Evolutionary conservation across 1,284 basidiomycete genomes (phyloP), one percentile per base, ranked within the genome.

Genomic region (Malassezia caprae): DNA sequence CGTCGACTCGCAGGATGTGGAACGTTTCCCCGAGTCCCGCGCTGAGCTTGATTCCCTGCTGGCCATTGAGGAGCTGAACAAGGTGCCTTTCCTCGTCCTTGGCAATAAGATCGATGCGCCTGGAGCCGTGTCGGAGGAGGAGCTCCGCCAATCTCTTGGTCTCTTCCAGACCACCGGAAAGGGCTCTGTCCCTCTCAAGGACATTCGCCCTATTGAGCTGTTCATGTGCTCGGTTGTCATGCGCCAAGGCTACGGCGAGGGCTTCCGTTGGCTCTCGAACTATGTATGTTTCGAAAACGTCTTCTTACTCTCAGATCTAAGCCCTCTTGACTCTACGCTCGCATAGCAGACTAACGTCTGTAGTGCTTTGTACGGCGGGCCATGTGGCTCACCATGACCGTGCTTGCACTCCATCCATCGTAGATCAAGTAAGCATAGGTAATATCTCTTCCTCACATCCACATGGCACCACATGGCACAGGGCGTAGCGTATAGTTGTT

Each of bases 221-320:
- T 99, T 96, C 84, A 99, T 99, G 94, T 96, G 91, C 80, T 98
- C 94, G 15, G 93, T 99, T 58, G 93, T 99, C 56, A 90, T 94
- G 82, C 83, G 93, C 76, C 91, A 96, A 77, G 93, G 93, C 58
- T 98, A 98, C 77, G 93, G 91, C 60, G 94, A 98, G 79, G 93
- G 88, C 82, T 96, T 98, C 88, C 84, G 91, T 67, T 98, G 93
- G 93, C 76, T 98, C 66, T 93, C 89, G 63, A 91, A 96, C 88
- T 96, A 96, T 79, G 83, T 87, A 75, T 69, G 82, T 76, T 40
- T 15, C 10, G 6, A 17, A 0, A 27, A 26, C 15, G 23, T 31
- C 15, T 17, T 35, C 34, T 39, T 12, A 39, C 37, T 39, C 37
- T 21, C 37, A 39, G 37, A 39, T 39, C 37, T 39, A 39, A 39